Conservation (phyloP, 176 grass and related monocot species). For the Zizania latifolia region DNA sequence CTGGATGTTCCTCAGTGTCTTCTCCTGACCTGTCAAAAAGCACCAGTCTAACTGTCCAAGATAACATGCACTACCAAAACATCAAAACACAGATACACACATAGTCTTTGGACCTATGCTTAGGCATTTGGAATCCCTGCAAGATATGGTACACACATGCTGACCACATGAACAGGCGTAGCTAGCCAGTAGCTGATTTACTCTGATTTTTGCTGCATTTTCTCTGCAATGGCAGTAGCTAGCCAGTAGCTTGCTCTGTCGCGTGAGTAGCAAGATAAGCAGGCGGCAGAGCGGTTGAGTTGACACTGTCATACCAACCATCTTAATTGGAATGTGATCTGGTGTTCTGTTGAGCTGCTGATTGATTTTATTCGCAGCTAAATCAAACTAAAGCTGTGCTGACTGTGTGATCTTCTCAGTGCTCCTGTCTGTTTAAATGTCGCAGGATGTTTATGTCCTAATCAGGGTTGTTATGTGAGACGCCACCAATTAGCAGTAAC, state of each 20-base stretch:
- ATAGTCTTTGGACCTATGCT: neutral
- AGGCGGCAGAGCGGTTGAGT: neutral
- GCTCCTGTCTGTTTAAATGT: neutral
- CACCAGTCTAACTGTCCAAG: neutral
- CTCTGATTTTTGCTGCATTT: neutral
- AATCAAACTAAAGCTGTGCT: neutral
- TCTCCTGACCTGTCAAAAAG: neutral
- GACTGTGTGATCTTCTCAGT: neutral
- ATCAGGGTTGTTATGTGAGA: too few relatives aligned
- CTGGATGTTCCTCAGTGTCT: neutral
- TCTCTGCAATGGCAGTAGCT: neutral
- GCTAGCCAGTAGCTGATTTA: neutral
- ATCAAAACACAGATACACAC: neutral
- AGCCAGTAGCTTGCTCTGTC: neutral
- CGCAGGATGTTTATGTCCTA: neutral
- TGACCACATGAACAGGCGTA: neutral
- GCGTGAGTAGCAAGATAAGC: constrained; percentile 12
- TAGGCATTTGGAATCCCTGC: neutral
- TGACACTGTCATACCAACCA: constrained; percentile 25
- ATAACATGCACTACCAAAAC: neutral
- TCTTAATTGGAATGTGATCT: neutral
- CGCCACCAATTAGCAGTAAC: too few relatives aligned
- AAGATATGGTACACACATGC: neutral
- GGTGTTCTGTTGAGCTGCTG: neutral
- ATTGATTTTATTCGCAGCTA: constrained; percentile 1